These are phyloP conservation scores for Psidium guajava DNA, from an alignment of 345 rosid species.

Conservation along the genomic window DNA sequence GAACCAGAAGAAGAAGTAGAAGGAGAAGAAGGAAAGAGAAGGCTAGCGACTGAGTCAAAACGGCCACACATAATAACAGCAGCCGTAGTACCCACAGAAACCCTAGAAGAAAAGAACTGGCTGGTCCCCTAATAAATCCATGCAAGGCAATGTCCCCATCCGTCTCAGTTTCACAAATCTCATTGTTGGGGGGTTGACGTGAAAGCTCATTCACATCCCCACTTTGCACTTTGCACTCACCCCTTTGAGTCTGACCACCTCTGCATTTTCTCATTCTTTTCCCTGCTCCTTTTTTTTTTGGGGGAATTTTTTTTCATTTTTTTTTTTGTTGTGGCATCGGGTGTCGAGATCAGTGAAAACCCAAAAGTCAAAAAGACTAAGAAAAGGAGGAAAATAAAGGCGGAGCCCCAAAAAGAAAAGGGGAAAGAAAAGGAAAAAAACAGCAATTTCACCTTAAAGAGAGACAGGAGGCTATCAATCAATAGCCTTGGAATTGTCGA, in stretches of 20 bases:
- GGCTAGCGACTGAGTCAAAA: not conserved
- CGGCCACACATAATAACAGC: not conserved
- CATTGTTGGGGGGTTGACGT: not conserved
- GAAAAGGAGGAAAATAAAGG: not conserved
- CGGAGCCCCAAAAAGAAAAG: not conserved
- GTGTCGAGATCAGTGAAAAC: not conserved
- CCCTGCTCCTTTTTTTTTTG: not conserved
- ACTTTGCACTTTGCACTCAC: not conserved
- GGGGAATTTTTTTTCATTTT: not conserved
- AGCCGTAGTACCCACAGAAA: not conserved
- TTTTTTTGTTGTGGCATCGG: not conserved
- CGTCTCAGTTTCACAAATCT: not conserved
- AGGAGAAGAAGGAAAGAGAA: not conserved
- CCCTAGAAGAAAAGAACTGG: not conserved
- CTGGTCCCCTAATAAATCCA: not conserved
- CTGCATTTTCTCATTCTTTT: not conserved
- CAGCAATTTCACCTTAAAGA: slow-evolving; percentile 11
- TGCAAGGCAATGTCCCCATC: not conserved
- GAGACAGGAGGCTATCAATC: slow-evolving; percentile 4
- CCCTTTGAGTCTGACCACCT: not conserved
- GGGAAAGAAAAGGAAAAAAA: slow-evolving; percentile 2
- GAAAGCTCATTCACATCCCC: slow-evolving; percentile 5
- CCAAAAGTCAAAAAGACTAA: not conserved
- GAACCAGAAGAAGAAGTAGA: not conserved
- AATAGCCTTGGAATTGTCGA: slow-evolving; percentile 1